Evolutionary conservation across 345 rosid genomes (phyloP).

Genomic region (Trapa bicornis): DNA sequence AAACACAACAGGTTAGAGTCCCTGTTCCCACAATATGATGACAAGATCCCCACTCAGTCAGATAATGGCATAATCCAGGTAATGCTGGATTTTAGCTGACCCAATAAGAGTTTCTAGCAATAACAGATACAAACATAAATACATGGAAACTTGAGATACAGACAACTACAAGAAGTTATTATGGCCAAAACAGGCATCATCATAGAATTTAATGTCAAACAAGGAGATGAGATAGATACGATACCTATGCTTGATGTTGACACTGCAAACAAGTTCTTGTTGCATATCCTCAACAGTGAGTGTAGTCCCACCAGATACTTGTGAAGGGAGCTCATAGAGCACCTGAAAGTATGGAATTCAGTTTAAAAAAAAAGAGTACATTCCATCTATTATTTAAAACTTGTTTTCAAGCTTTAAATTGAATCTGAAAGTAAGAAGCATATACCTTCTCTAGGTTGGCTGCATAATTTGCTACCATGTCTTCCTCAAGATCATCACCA

Average conservation of each 20-base stretch:
- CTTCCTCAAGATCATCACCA: slow-evolving; percentile 92
- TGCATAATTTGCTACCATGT: slow-evolving; percentile 59
- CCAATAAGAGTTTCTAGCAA: too few species aligned
- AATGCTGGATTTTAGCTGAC: too few species aligned
- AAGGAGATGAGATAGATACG: too few species aligned
- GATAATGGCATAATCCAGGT: background rate
- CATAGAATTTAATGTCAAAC: too few species aligned
- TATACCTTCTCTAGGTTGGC: slow-evolving; percentile 89
- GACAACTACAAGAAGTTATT: background rate
- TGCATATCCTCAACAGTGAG: slow-evolving; percentile 80
- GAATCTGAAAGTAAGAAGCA: background rate
- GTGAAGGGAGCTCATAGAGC: slow-evolving; percentile 71
- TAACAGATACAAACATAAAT: too few species aligned
- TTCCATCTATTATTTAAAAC: background rate
- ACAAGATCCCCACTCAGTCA: background rate
- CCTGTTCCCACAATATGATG: background rate
- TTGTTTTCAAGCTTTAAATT: background rate
- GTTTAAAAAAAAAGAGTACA: background rate
- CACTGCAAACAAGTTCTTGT: slow-evolving; percentile 78
- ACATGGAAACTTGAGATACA: background rate
- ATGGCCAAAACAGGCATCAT: background rate
- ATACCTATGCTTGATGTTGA: slow-evolving; percentile 82
- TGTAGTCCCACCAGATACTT: slow-evolving; percentile 56
- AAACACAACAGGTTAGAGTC: background rate
- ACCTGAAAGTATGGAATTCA: slow-evolving; percentile 25